A percentile compares a stretch with the other conserved stretches of the same genome.
Evolutionary conservation across 2,329 filamentous ascomycete genomes (phyloP).

Genomic region (Aspergillus terreus): DNA sequence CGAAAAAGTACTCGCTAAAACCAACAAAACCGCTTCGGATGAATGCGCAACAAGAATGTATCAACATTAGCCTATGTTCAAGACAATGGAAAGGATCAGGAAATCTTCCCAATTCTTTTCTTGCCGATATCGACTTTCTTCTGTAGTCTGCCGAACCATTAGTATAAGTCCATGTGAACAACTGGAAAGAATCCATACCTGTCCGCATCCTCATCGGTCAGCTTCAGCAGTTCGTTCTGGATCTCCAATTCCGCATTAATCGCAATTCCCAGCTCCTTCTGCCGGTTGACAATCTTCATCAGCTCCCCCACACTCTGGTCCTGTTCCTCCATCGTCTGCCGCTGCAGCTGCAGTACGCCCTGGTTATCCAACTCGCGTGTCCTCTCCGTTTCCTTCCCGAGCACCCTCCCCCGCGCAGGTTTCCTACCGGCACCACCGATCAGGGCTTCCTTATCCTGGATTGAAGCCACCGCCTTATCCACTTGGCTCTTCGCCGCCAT

Average conservation of each 20-base stretch:
- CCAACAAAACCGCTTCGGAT: neutral
- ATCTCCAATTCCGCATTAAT: slow-evolving; percentile 61
- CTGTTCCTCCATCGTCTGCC: slow-evolving; percentile 60
- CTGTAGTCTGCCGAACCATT: slow-evolving; percentile 31
- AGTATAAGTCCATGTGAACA: slow-evolving; percentile 8
- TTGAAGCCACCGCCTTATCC: slow-evolving; percentile 45
- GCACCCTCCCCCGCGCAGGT: slow-evolving; percentile 44
- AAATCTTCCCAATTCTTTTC: slow-evolving; percentile 46
- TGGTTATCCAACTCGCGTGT: slow-evolving; percentile 62
- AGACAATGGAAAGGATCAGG: slow-evolving; percentile 22
- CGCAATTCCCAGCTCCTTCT: slow-evolving; percentile 59
- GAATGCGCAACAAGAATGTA: neutral
- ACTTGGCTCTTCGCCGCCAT: slow-evolving; percentile 51
- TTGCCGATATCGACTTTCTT: slow-evolving; percentile 47
- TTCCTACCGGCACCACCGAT: slow-evolving; percentile 26
- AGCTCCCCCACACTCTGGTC: slow-evolving; percentile 58
- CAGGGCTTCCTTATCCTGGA: slow-evolving; percentile 44
- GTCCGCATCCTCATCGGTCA: slow-evolving; percentile 58
- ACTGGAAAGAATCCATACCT: slow-evolving; percentile 26
- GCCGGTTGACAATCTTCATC: slow-evolving; percentile 55
- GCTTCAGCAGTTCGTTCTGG: slow-evolving; percentile 58
- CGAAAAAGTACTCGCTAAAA: no score
- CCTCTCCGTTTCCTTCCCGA: slow-evolving; percentile 56
- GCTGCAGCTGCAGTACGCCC: slow-evolving; percentile 61
- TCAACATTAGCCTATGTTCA: neutral